phyloP scores from a whole-genome alignment of 2,329 filamentous ascomycete species.

The Colletotrichum magnum region DNA sequence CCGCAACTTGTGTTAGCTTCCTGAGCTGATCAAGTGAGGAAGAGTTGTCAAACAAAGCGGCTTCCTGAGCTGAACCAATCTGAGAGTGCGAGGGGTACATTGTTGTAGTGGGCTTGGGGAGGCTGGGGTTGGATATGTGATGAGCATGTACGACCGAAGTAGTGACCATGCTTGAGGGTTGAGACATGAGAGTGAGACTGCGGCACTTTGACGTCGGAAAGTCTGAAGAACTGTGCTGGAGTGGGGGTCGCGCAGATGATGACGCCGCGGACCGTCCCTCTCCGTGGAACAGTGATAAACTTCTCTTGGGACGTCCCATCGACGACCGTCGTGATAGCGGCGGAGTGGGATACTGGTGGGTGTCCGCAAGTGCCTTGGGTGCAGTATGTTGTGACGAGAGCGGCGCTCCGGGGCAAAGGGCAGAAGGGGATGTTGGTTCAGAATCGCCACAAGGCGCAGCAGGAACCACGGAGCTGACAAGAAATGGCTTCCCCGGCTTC shows the following conservation, averaged over 20 bases:
- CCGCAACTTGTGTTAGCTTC: slow-evolving; percentile 89
- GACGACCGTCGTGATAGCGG: slow-evolving; percentile 43
- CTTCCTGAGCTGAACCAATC: slow-evolving; percentile 52
- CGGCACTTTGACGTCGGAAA: slow-evolving; percentile 58
- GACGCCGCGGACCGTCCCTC: slow-evolving; percentile 50
- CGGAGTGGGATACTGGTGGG: slow-evolving; percentile 42
- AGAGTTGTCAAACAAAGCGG: slow-evolving; percentile 65
- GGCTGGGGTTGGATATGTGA: slow-evolving; percentile 77
- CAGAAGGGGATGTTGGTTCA: slow-evolving; percentile 38
- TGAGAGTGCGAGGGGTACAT: slow-evolving; percentile 64
- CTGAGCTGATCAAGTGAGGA: slow-evolving; percentile 78
- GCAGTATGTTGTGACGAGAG: slow-evolving; percentile 27
- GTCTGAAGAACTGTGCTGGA: slow-evolving; percentile 61
- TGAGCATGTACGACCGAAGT: slow-evolving; percentile 74
- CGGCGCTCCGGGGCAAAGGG: slow-evolving; percentile 23
- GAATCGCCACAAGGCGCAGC: slow-evolving; percentile 38
- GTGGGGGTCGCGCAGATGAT: slow-evolving; percentile 52
- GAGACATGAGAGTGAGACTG: slow-evolving; percentile 64
- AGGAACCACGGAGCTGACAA: slow-evolving; percentile 35
- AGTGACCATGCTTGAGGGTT: slow-evolving; percentile 76
- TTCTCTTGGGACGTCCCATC: slow-evolving; percentile 47
- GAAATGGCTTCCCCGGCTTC: slow-evolving; percentile 29
- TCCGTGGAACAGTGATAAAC: slow-evolving; percentile 44
- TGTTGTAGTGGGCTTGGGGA: slow-evolving; percentile 65
- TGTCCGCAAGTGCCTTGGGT: slow-evolving; percentile 30